phyloP scores from a whole-genome alignment of 2,329 filamentous ascomycete species.

The Penicillium sp. region DNA sequence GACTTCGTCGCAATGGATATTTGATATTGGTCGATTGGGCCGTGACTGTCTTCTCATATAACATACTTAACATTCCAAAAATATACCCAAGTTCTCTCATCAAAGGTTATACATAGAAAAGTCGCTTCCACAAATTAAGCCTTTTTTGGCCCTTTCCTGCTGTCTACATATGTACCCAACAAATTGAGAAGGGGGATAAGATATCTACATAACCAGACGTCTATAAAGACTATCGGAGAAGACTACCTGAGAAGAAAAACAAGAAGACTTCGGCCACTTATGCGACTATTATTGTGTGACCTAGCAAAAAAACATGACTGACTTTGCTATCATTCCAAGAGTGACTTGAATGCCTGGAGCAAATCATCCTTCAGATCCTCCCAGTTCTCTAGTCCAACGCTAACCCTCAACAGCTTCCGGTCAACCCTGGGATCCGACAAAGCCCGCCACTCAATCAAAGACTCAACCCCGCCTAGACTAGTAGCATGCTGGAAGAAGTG shows the following conservation, averaged over 20 bases:
- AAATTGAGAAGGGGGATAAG: too few species aligned
- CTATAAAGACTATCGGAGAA: too few species aligned
- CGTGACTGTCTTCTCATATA: constrained; percentile 34
- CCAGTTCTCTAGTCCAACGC: constrained; percentile 79
- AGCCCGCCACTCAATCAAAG: constrained; percentile 89
- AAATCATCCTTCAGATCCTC: constrained; percentile 79
- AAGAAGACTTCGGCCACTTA: too few species aligned
- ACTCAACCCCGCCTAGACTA: constrained; percentile 89
- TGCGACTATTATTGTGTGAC: too few species aligned
- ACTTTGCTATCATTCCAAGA: not conserved
- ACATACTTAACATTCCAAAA: not conserved
- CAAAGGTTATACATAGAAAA: too few species aligned
- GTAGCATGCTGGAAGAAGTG: constrained; percentile 89
- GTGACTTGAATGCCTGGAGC: constrained; percentile 26
- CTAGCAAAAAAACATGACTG: too few species aligned
- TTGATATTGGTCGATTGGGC: constrained; percentile 27
- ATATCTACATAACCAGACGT: too few species aligned
- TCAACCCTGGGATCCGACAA: constrained; percentile 78
- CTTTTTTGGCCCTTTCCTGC: too few species aligned
- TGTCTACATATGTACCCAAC: too few species aligned
- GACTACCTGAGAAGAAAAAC: too few species aligned
- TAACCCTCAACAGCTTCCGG: constrained; percentile 70
- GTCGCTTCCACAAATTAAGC: too few species aligned
- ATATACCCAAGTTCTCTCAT: not conserved
- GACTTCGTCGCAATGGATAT: constrained; percentile 27